Conservation (phyloP, 2,329 filamentous ascomycete species). For the Teratosphaeria viscida region DNA sequence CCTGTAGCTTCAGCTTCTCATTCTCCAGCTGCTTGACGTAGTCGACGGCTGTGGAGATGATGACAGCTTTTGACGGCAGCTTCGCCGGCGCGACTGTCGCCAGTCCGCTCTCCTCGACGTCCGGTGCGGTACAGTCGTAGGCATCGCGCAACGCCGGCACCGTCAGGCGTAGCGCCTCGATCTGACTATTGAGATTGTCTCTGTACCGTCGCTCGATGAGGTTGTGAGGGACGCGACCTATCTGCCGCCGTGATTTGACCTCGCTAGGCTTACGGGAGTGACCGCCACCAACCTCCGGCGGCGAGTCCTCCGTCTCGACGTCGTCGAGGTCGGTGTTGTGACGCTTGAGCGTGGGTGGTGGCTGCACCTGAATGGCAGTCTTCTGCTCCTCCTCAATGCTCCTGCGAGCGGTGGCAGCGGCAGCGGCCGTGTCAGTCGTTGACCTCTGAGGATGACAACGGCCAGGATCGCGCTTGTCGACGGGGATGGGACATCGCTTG, state of each 20-base stretch:
- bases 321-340: neutral
- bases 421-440: neutral
- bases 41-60: constrained; percentile 34
- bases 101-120: constrained; percentile 1
- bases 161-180: constrained; percentile 28
- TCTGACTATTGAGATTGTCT: constrained; percentile 34
- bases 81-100: neutral
- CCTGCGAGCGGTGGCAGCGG: neutral
- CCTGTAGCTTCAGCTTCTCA: constrained; percentile 28
- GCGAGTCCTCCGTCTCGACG: neutral
- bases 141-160: constrained; percentile 2
- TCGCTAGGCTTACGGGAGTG: neutral
- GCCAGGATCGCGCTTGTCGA: neutral
- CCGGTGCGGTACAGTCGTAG: neutral
- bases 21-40: constrained; percentile 36
- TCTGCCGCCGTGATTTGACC: neutral
- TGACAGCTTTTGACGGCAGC: constrained; percentile 31
- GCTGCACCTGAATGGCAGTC: neutral
- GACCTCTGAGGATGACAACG: neutral
- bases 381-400: neutral
- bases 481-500: neutral
- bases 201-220: constrained; percentile 37
- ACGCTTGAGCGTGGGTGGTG: neutral
- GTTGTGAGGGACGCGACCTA: constrained; percentile 23
- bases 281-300: neutral